Percentiles rank a stretch among this genome's conserved stretches.
Evolutionary conservation across 2,329 filamentous ascomycete species (phyloP).

Genomic region (Talaromyces rugulosus): DNA sequence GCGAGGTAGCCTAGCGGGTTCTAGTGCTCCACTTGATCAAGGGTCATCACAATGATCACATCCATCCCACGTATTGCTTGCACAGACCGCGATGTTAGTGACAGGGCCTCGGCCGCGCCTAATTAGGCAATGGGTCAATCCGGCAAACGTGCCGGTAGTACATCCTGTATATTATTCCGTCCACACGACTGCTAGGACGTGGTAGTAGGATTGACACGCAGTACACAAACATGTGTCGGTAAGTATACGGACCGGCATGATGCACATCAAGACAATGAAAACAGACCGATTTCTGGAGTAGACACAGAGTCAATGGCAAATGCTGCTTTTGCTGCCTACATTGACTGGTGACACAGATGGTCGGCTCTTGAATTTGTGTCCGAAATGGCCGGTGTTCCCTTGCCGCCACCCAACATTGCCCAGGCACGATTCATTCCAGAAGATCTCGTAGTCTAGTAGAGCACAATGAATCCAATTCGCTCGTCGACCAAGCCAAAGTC

Average conservation of each 20-base stretch:
- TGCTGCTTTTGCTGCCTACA: neutral
- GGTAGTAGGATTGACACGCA: neutral
- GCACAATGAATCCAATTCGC: neutral
- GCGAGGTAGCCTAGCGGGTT: neutral
- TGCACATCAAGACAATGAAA: neutral
- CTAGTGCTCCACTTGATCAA: neutral
- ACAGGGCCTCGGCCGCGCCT: neutral
- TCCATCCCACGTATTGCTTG: neutral
- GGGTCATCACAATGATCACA: neutral
- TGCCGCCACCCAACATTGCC: neutral
- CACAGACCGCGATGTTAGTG: neutral
- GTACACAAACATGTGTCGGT: neutral
- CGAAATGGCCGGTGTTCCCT: neutral
- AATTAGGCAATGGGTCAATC: neutral
- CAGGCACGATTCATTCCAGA: neutral
- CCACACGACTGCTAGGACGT: too few relatives aligned
- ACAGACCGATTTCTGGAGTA: neutral
- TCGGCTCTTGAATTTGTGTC: neutral
- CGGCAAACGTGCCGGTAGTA: neutral
- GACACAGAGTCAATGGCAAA: neutral
- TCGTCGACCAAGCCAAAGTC: neutral
- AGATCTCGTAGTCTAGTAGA: neutral
- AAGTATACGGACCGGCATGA: neutral
- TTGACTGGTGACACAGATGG: neutral
- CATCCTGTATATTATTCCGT: neutral